phyloP scores from a whole-genome alignment of 371 early-diverging fungal species.

The Mortierella sp. region DNA sequence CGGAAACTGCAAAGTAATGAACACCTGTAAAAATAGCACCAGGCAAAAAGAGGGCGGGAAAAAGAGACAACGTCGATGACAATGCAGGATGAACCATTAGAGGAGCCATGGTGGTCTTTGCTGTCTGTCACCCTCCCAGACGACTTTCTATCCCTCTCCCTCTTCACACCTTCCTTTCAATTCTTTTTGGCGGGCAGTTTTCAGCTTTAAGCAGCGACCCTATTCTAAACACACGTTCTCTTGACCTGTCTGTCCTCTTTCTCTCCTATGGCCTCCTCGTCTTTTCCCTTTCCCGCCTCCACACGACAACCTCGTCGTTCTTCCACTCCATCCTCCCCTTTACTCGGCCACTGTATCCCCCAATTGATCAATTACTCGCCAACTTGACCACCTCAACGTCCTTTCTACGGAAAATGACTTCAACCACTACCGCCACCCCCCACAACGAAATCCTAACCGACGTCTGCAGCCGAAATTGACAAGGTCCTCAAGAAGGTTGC shows the following conservation, averaged over 20 bases:
- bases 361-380: background rate
- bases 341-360: background rate
- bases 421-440: background rate
- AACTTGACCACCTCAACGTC: background rate
- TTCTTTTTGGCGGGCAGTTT: background rate
- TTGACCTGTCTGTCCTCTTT: background rate
- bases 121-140: background rate
- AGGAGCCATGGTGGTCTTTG: background rate
- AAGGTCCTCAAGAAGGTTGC: constrained; percentile 94
- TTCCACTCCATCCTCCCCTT: background rate
- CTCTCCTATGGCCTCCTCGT: background rate
- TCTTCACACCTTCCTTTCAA: background rate
- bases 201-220: background rate
- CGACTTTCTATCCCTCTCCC: background rate
- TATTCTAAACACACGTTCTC: constrained; percentile 12
- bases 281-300: background rate
- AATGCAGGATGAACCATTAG: background rate
- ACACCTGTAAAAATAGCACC: background rate
- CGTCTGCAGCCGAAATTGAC: constrained; percentile 88
- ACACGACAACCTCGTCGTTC: background rate
- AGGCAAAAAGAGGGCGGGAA: constrained; percentile 1
- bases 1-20: constrained; percentile 48
- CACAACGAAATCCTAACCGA: background rate
- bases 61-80: background rate
- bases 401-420: background rate